These are phyloP conservation scores for Aspergillus ellipticus DNA, from an alignment of 495 filamentous ascomycete species.

Conservation along the genomic window DNA sequence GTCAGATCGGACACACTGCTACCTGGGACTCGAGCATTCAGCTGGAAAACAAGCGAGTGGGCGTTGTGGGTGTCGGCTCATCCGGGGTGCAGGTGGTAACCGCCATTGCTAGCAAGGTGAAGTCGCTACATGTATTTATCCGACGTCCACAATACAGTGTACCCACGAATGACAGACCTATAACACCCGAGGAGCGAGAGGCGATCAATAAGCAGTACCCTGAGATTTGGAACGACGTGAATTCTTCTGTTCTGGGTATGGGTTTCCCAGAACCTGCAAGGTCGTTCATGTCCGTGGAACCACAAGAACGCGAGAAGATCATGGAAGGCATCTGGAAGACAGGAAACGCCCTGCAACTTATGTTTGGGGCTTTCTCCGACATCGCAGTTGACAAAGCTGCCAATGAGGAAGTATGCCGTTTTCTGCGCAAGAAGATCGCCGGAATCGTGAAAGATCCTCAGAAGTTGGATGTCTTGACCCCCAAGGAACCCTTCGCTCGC, in stretches of 20 bases:
- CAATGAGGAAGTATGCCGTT: constrained; percentile 21
- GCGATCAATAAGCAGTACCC: constrained; percentile 8
- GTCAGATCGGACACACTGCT: constrained; percentile 24
- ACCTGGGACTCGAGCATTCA: constrained; percentile 20
- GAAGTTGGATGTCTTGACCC: constrained; percentile 13
- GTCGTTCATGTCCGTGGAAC: constrained; percentile 1
- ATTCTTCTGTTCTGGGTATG: constrained; percentile 9
- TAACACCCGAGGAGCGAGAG: not conserved
- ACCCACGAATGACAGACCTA: constrained; percentile 35
- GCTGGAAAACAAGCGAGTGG: constrained; percentile 39
- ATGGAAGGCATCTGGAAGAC: constrained; percentile 20
- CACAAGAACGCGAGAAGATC: constrained; percentile 12
- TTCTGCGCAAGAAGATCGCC: constrained; percentile 21
- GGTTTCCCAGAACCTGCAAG: constrained; percentile 7
- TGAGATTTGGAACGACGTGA: constrained; percentile 4
- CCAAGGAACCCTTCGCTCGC: constrained; percentile 14
- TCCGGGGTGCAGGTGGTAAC: constrained; percentile 41
- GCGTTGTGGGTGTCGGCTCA: constrained; percentile 45
- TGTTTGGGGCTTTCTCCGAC: constrained; percentile 23
- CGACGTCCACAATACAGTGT: constrained; percentile 46
- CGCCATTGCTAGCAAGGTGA: constrained; percentile 24
- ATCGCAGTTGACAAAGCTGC: constrained; percentile 12
- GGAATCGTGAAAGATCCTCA: constrained; percentile 17
- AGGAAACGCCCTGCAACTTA: constrained; percentile 23
- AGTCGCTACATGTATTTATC: constrained; percentile 41